Conservation (phyloP, 129 eudicot genomes). For the Flaveria sonorensis region DNA sequence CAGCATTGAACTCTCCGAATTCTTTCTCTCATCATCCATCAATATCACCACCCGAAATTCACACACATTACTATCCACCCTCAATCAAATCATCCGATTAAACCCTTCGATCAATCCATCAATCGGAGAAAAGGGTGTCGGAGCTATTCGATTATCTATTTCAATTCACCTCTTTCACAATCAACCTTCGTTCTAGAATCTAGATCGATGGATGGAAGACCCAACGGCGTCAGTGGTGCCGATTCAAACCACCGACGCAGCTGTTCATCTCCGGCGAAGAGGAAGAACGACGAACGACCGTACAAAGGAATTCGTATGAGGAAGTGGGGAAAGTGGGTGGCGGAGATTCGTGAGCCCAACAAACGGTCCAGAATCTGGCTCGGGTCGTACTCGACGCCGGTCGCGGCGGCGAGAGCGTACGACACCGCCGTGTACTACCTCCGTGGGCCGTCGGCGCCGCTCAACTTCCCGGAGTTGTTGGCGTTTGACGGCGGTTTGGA, state of each 20-base stretch:
- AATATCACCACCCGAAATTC: neutral
- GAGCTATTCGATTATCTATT: too few relatives aligned
- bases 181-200: neutral
- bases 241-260: slow-evolving; percentile 9
- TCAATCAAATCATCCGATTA: neutral
- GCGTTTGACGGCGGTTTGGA: slow-evolving; percentile 27
- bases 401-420: slow-evolving; percentile 88
- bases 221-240: neutral
- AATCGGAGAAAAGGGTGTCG: too few relatives aligned
- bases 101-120: neutral
- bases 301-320: slow-evolving; percentile 90
- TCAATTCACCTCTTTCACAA: too few relatives aligned
- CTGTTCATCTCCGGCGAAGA: slow-evolving; percentile 41
- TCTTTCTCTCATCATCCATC: neutral
- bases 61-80: neutral
- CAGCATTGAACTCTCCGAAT: neutral
- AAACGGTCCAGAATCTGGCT: slow-evolving; percentile 88
- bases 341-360: slow-evolving; percentile 84
- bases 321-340: slow-evolving; percentile 98
- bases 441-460: slow-evolving; percentile 72
- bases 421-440: slow-evolving; percentile 85
- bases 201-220: slow-evolving; percentile 44
- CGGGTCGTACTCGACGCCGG: slow-evolving; percentile 79
- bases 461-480: slow-evolving; percentile 64
- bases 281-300: slow-evolving; percentile 50